phyloP scores from a whole-genome alignment of 108 stramenopile genomes.

The Cyclotella kingstonii region DNA sequence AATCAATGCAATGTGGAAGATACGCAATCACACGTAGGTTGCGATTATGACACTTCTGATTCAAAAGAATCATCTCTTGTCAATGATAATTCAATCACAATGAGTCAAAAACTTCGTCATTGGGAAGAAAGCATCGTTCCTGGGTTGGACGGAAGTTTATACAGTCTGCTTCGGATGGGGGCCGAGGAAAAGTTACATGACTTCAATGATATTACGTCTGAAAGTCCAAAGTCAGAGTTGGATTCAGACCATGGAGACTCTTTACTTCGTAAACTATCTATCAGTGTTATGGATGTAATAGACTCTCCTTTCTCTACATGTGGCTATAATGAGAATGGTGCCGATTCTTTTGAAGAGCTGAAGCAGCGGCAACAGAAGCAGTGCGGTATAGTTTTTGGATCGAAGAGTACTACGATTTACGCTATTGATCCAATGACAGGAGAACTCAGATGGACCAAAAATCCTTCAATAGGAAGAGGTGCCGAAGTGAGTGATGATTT shows the following conservation, averaged over 20 bases:
- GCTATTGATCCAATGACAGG: constrained; percentile 64
- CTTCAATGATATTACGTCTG: no score
- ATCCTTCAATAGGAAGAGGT: constrained; percentile 32
- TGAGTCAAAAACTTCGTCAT: background rate
- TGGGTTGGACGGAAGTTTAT: constrained; percentile 73
- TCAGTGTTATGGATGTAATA: constrained; percentile 59
- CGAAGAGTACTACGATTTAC: constrained; percentile 66
- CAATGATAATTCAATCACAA: background rate
- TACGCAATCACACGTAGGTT: background rate
- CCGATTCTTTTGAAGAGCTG: constrained; percentile 8
- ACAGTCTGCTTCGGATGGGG: no score
- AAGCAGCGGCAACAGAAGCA: constrained; percentile 29
- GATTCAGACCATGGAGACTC: no score
- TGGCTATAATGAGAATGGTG: constrained; percentile 1
- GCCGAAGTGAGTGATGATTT: constrained; percentile 16
- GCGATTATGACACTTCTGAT: constrained; percentile 3
- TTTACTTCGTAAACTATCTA: constrained; percentile 35
- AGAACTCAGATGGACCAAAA: constrained; percentile 58
- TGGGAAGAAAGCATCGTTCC: constrained; percentile 59
- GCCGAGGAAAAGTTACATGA: no score
- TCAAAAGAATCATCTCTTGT: background rate
- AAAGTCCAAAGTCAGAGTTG: no score
- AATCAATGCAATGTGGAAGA: constrained; percentile 5
- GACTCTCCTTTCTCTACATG: constrained; percentile 64
- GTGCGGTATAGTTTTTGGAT: constrained; percentile 80